These are phyloP conservation scores for Hygrophorus pudorinus DNA, from an alignment of 768 basidiomycete species.

Conservation along the genomic window DNA sequence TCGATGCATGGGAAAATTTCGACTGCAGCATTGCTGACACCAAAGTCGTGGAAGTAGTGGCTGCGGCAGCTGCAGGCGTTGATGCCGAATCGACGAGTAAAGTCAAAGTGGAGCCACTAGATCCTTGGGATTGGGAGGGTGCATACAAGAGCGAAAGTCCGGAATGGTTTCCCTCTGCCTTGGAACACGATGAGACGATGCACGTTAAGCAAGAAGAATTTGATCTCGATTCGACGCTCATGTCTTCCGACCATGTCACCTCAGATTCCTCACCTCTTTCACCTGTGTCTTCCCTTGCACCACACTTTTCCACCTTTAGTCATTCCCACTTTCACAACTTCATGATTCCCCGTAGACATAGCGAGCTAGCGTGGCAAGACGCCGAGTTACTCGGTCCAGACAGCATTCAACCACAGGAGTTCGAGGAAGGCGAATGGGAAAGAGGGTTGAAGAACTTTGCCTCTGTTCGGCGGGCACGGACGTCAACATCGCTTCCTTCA, in stretches of 20 bases:
- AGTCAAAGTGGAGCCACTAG: conserved; percentile 36
- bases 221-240: conserved; percentile 28
- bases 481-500: conserved; percentile 2
- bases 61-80: conserved; percentile 24
- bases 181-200: conserved; percentile 14
- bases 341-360: conserved; percentile 1
- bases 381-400: conserved; percentile 1
- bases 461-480: conserved; percentile 21
- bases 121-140: conserved; percentile 36
- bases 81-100: conserved; percentile 18
- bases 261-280: conserved; percentile 17
- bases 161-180: conserved; percentile 20
- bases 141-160: conserved; percentile 14
- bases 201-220: conserved; percentile 38
- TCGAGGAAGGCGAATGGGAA: background rate
- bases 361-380: conserved; percentile 3
- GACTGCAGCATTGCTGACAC: conserved; percentile 34
- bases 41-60: conserved; percentile 33
- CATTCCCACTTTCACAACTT: background rate
- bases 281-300: conserved; percentile 16
- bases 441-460: background rate
- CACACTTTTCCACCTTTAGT: conserved; percentile 15
- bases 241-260: conserved; percentile 3
- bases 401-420: background rate
- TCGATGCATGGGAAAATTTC: conserved; percentile 64